Evolutionary conservation across 768 basidiomycete species (phyloP).

Genomic region (Gyrodon lividus): DNA sequence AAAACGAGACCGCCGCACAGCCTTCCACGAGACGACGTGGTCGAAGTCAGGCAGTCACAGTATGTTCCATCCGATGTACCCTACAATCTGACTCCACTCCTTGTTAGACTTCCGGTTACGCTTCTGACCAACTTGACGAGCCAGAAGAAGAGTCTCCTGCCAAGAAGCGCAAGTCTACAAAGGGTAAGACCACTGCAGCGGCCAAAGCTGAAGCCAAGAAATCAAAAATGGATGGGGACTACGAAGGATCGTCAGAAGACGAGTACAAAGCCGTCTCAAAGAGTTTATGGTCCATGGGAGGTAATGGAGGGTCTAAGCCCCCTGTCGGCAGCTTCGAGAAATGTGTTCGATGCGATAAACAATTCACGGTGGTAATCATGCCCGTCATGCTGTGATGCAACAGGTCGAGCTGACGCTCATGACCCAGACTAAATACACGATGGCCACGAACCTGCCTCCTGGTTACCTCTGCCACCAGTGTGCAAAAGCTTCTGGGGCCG

Average conservation of each 20-base stretch:
- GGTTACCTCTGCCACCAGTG: slow-evolving; percentile 87
- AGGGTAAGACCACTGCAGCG: slow-evolving; percentile 38
- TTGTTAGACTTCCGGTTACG: slow-evolving; percentile 44
- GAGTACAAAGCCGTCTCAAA: slow-evolving; percentile 67
- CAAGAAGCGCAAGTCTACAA: slow-evolving; percentile 59
- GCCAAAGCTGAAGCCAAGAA: slow-evolving; percentile 41
- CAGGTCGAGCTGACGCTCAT: background rate
- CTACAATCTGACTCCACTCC: background rate
- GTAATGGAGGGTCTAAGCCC: slow-evolving; percentile 45
- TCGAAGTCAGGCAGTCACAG: slow-evolving; percentile 11
- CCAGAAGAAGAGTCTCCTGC: slow-evolving; percentile 41
- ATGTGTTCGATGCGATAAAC: slow-evolving; percentile 79
- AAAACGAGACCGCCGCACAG: slow-evolving; percentile 4
- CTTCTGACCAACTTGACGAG: slow-evolving; percentile 77
- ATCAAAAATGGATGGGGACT: slow-evolving; percentile 46
- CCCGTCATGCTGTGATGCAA: background rate
- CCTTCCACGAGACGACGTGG: slow-evolving; percentile 15
- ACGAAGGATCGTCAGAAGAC: slow-evolving; percentile 57
- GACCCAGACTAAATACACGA: slow-evolving; percentile 79
- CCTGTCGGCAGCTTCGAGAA: slow-evolving; percentile 75
- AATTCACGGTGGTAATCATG: slow-evolving; percentile 81
- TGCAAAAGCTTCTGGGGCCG: slow-evolving; percentile 70
- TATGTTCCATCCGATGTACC: slow-evolving; percentile 2
- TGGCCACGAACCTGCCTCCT: slow-evolving; percentile 64
- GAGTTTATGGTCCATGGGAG: slow-evolving; percentile 37